Conservation (phyloP, 352 stramenopile genomes). For the Elongisporangium undulatum region DNA sequence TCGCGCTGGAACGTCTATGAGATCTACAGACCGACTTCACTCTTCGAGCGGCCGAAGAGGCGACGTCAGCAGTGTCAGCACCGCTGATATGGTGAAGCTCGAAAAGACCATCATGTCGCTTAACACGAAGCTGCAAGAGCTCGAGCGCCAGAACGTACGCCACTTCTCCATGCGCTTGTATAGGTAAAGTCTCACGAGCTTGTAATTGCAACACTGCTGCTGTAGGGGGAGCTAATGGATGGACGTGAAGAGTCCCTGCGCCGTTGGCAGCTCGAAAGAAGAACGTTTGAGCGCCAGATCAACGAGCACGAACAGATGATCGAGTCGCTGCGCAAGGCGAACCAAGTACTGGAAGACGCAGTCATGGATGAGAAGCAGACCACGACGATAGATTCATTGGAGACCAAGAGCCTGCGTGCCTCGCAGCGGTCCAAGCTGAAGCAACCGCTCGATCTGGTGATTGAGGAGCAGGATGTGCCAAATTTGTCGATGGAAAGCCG, state of each 20-base stretch:
- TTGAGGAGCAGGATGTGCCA: conserved; percentile 5
- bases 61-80: conserved; percentile 3
- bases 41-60: neutral
- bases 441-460: conserved; percentile 1
- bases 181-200: neutral
- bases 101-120: conserved; percentile 55
- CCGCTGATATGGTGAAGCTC: conserved; percentile 34
- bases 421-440: neutral
- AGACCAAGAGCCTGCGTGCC: conserved; percentile 8
- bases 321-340: conserved; percentile 48
- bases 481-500: conserved; percentile 7
- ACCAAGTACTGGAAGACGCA: conserved; percentile 53
- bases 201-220: conserved; percentile 3
- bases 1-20: neutral
- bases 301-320: conserved; percentile 59
- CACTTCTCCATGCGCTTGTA: neutral
- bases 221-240: conserved; percentile 54
- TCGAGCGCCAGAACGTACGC: conserved; percentile 76
- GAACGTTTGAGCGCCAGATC: conserved; percentile 63
- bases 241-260: conserved; percentile 52
- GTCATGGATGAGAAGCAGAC: conserved; percentile 31
- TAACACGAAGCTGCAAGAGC: conserved; percentile 55
- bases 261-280: conserved; percentile 63
- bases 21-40: neutral
- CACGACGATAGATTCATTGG: conserved; percentile 9